Evolutionary conservation across 1,284 basidiomycete genomes (phyloP).

Genomic region (Austroboletus niveus): DNA sequence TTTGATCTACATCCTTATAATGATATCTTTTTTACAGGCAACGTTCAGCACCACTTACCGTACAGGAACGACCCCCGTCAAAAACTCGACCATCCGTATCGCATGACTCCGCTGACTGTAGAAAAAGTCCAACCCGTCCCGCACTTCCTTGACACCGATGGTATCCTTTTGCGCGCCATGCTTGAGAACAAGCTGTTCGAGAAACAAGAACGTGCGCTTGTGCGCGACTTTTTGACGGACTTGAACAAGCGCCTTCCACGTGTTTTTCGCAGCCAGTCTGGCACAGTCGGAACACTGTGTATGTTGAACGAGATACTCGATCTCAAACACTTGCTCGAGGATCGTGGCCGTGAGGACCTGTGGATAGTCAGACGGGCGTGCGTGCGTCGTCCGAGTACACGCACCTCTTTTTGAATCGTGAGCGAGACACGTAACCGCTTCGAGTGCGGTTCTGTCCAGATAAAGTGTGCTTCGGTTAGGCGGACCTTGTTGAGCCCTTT

Average conservation of each 20-base stretch:
- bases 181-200: slow-evolving; percentile 97
- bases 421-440: slow-evolving; percentile 91
- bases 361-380: background rate
- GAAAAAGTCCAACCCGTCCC: slow-evolving; percentile 97
- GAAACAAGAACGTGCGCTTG: slow-evolving; percentile 96
- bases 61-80: slow-evolving; percentile 84
- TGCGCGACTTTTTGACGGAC: slow-evolving; percentile 97
- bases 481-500: slow-evolving; percentile 93
- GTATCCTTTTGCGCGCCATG: slow-evolving; percentile 98
- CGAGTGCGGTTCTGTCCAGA: slow-evolving; percentile 99
- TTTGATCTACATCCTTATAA: slow-evolving; percentile 60
- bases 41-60: slow-evolving; percentile 51
- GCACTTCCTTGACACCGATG: slow-evolving; percentile 88
- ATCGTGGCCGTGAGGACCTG: slow-evolving; percentile 93
- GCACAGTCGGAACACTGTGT: slow-evolving; percentile 96
- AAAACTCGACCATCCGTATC: slow-evolving; percentile 97
- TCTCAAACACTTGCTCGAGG: slow-evolving; percentile 96
- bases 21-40: background rate
- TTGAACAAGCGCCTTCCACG: slow-evolving; percentile 97
- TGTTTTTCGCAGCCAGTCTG: slow-evolving; percentile 95
- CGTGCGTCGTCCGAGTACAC: too few species aligned
- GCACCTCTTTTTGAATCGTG: slow-evolving; percentile 96
- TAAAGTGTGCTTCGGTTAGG: slow-evolving; percentile 95
- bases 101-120: slow-evolving; percentile 90
- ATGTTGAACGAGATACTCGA: slow-evolving; percentile 94